A percentile compares a stretch with the other conserved stretches of the same genome.
These are phyloP conservation scores for Elymus sibiricus DNA, from an alignment of 176 grass and related monocot species.

Conservation along the genomic window DNA sequence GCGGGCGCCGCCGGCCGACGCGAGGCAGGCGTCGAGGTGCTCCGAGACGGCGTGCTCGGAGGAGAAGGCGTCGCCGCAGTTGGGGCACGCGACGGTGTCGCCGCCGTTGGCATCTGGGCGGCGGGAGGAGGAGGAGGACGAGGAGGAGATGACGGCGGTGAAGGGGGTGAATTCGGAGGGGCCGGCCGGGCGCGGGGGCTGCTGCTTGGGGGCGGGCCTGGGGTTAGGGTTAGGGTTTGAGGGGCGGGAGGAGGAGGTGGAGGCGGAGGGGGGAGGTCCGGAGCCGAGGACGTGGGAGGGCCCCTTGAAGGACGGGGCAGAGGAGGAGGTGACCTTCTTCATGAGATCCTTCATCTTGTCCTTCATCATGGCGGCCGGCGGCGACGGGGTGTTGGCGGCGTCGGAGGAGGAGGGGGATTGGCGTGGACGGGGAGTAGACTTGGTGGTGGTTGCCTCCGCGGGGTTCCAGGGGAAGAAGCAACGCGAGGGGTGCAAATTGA, in stretches of 20 bases:
- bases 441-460: not conserved
- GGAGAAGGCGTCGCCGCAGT: constrained; percentile 50
- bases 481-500: not conserved
- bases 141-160: constrained; percentile 42
- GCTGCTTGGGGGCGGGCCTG: constrained; percentile 24
- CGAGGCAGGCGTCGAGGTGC: constrained; percentile 77
- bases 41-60: constrained; percentile 56
- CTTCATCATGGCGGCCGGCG: constrained; percentile 50
- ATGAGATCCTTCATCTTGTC: constrained; percentile 92
- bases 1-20: constrained; percentile 27
- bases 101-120: not conserved
- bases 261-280: not conserved
- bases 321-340: constrained; percentile 87
- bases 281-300: constrained; percentile 72
- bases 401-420: not conserved
- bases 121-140: constrained; percentile 18
- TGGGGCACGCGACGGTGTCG: constrained; percentile 48
- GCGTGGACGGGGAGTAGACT: constrained; percentile 32
- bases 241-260: constrained; percentile 29
- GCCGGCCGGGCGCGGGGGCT: not conserved
- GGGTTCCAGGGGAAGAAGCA: not conserved
- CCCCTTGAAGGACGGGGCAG: constrained; percentile 68
- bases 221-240: constrained; percentile 44
- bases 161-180: constrained; percentile 44
- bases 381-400: not conserved